Percentiles rank a stretch among this genome's conserved stretches.
Evolutionary conservation across 495 filamentous ascomycete species (phyloP).

Genomic region (Xylaria curta): DNA sequence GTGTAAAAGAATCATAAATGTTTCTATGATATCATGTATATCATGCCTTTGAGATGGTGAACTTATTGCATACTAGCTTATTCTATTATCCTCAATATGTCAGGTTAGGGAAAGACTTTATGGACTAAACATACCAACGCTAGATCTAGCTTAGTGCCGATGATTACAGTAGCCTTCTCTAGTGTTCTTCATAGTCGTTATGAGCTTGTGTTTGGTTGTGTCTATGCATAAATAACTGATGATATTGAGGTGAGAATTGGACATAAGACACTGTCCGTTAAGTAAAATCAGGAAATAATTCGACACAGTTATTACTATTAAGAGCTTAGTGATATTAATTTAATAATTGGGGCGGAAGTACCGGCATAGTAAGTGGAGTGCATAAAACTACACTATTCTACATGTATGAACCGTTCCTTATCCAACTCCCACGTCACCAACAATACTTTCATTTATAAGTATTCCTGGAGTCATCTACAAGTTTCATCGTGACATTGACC

Average conservation of each 20-base stretch:
- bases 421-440: background rate
- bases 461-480: background rate
- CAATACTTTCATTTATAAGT: background rate
- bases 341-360: background rate
- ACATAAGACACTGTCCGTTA: background rate
- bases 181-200: background rate
- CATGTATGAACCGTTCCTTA: background rate
- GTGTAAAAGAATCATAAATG: background rate
- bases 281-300: background rate
- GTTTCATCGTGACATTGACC: background rate
- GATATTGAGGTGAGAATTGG: background rate
- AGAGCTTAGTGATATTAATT: background rate
- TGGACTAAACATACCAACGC: background rate
- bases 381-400: background rate
- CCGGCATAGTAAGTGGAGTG: background rate
- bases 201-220: background rate
- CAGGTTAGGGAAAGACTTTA: background rate
- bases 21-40: background rate
- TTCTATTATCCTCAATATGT: background rate
- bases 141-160: background rate
- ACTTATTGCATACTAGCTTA: background rate
- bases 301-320: background rate
- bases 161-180: background rate
- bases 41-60: background rate
- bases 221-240: background rate